Conservation (phyloP, 352 stramenopile genomes). For the Thraustochytrium sp. region DNA sequence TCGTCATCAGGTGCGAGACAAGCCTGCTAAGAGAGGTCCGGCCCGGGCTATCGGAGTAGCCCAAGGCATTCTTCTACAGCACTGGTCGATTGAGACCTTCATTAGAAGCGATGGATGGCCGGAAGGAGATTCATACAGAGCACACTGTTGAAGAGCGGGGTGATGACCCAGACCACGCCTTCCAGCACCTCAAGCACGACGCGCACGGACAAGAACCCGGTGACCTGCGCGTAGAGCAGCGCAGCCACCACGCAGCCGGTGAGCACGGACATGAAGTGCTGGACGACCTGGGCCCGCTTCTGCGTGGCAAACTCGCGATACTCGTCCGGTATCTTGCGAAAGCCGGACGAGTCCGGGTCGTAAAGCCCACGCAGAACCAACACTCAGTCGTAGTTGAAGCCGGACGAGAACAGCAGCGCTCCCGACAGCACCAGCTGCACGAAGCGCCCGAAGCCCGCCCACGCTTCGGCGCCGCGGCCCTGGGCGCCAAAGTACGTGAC, state of each 20-base stretch:
- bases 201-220: background rate
- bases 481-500: background rate
- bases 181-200: too few species aligned
- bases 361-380: slow-evolving; percentile 33
- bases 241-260: background rate
- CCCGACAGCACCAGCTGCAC: background rate
- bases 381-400: background rate
- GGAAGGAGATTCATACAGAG: too few species aligned
- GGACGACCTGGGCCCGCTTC: background rate
- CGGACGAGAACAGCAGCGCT: background rate
- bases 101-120: too few species aligned
- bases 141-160: too few species aligned
- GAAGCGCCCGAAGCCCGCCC: background rate
- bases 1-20: too few species aligned
- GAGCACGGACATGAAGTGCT: background rate
- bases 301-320: slow-evolving; percentile 4
- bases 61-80: too few species aligned
- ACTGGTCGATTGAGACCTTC: too few species aligned
- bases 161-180: too few species aligned
- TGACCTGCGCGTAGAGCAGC: background rate
- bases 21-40: too few species aligned
- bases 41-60: too few species aligned
- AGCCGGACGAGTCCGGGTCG: background rate
- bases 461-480: background rate
- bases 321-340: background rate